Evolutionary conservation across 345 rosid species (phyloP), one percentile per base, ranked within the genome.

Genomic region (Bruguiera gymnorhiza): DNA sequence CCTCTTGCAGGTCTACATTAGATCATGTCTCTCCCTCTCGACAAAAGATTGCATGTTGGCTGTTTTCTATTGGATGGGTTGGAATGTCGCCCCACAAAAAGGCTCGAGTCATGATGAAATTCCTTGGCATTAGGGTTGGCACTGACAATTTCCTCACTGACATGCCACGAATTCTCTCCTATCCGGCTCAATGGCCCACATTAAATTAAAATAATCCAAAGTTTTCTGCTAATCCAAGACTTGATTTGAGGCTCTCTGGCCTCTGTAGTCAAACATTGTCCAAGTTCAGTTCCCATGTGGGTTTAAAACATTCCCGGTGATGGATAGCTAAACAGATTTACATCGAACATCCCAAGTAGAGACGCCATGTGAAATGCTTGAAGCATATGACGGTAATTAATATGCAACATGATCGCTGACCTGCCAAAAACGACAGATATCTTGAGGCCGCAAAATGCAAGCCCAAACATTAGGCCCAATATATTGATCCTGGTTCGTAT

Each of bases 11-110:
- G 73, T 60, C 63, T 69, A 60, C 73, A 43, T 65, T 32, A 75
- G 82, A 73, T 82, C 73, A 68, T 73, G 80, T 82, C 75, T 66
- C 70, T 63, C 67, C 71, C 75, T 61, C 68, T 63, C 63, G 74
- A 76, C 77, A 4, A 80, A 80, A 66, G 72, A 37, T 78, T 75
- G 75, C 86, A 83, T 82, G 86, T 78, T 86, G 81, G 57, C 72
- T 57, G 82, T 71, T 73, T 76, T 67, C 78, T 37, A 71, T 73
- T 69, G 83, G 81, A 79, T 67, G 43, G 63, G 11, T 50, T 69
- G 71, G 63, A 77, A 73, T 56, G 60, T 56, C n/a, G 10, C 60
- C 73, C 70, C 67, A 53, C 56, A 60, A 60, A 65, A 66, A 56
- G 31, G 70, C 24, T 29, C n/a, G 36, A 51, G 66, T 65, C 53